Evolutionary conservation across 2,329 filamentous ascomycete species (phyloP).

Genomic region (Pleomassaria siparia): DNA sequence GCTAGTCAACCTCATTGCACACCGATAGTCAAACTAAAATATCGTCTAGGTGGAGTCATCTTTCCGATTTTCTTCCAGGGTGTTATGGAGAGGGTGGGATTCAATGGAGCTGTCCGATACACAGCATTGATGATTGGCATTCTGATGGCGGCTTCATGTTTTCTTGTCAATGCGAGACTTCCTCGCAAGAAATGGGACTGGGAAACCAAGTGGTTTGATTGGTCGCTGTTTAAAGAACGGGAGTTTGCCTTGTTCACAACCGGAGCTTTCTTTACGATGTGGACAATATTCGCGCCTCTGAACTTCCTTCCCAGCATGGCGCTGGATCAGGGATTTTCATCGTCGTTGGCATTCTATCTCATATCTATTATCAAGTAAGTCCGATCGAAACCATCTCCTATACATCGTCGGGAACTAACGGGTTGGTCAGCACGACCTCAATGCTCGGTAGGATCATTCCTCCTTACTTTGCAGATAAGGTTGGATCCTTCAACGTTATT

Average conservation of each 20-base stretch:
- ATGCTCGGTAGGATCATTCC: conserved; percentile 10
- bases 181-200: too few species aligned
- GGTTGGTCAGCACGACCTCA: not conserved
- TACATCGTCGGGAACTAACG: conserved; percentile 8
- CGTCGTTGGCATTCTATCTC: too few species aligned
- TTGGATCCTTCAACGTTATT: conserved; percentile 9
- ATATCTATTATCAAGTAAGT: too few species aligned
- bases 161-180: too few species aligned
- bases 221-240: conserved; percentile 9
- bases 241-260: conserved; percentile 9
- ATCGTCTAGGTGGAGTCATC: conserved; percentile 16
- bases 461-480: conserved; percentile 4
- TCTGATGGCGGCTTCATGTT: too few species aligned
- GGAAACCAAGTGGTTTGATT: too few species aligned
- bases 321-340: conserved; percentile 4
- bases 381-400: conserved; percentile 3
- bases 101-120: conserved; percentile 12
- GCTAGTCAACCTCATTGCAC: too few species aligned
- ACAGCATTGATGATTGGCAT: conserved; percentile 11
- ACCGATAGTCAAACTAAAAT: too few species aligned
- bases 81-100: conserved; percentile 11
- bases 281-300: conserved; percentile 9
- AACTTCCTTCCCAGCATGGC: conserved; percentile 11
- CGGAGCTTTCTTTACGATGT: conserved; percentile 8
- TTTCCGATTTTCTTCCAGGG: conserved; percentile 14